phyloP scores from a whole-genome alignment of 1,284 basidiomycete genomes.

The Cryptococcus floricola region DNA sequence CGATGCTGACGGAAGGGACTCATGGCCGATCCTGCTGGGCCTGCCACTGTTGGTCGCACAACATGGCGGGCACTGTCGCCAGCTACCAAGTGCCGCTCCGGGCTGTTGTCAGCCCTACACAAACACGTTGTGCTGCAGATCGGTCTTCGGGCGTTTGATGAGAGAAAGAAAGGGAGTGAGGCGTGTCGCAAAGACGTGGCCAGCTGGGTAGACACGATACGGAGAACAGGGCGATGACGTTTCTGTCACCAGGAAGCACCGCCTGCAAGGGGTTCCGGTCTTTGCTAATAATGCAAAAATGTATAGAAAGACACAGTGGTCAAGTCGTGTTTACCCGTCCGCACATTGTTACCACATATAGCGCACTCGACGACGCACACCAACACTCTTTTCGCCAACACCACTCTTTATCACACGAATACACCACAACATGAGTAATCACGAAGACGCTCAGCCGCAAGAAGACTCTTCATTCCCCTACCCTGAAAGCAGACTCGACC shows the following conservation, averaged over 20 bases:
- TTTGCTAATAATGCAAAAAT: not conserved
- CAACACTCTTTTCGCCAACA: not conserved
- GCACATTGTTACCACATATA: not conserved
- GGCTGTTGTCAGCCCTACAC: not conserved
- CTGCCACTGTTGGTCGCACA: no score
- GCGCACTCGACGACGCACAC: not conserved
- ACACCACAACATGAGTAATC: not conserved
- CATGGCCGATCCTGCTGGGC: no score
- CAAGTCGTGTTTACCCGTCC: not conserved
- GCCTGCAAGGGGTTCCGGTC: not conserved
- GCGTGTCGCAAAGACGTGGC: not conserved
- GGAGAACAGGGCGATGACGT: not conserved
- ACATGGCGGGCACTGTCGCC: no score
- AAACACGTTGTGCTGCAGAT: not conserved
- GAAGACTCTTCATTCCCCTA: not conserved
- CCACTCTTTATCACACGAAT: not conserved
- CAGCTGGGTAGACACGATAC: not conserved
- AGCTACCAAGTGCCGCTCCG: not conserved
- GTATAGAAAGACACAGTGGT: not conserved
- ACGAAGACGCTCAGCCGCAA: not conserved
- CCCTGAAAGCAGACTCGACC: not conserved
- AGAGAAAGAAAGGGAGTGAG: not conserved
- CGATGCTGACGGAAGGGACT: no score
- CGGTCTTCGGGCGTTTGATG: not conserved
- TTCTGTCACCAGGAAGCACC: not conserved